phyloP scores from a whole-genome alignment of 2,329 filamentous ascomycete species.

The Fusarium azukiicola region DNA sequence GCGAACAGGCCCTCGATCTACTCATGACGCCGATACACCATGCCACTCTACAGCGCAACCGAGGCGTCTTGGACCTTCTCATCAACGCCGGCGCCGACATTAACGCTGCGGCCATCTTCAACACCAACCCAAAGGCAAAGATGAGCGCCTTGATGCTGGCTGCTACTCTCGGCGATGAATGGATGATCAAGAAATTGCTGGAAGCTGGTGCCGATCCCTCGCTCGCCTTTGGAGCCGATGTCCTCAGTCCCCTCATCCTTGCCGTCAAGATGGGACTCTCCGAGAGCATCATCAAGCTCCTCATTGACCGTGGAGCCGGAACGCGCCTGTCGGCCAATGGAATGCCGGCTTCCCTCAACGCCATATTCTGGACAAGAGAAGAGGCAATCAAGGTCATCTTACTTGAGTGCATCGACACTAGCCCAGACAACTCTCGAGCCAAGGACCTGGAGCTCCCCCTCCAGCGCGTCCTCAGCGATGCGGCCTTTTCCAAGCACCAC shows the following conservation, averaged over 20 bases:
- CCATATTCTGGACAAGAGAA: neutral
- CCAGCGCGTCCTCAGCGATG: neutral
- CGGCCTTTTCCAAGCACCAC: neutral
- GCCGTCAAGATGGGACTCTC: neutral
- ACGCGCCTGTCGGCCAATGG: neutral
- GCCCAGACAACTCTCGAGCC: neutral
- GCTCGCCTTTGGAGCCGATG: neutral
- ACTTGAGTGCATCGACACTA: neutral
- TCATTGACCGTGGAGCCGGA: neutral
- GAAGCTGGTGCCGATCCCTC: neutral
- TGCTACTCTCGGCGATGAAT: neutral
- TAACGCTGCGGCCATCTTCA: neutral
- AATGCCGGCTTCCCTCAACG: neutral
- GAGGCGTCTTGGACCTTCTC: neutral
- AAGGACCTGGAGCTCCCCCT: neutral
- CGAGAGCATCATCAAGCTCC: slow-evolving; percentile 1
- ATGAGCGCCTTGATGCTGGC: neutral
- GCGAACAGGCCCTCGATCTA: neutral
- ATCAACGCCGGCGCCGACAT: neutral
- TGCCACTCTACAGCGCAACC: slow-evolving; percentile 6
- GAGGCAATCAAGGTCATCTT: neutral
- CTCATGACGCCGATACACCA: neutral
- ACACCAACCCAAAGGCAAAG: neutral
- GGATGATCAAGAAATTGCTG: neutral
- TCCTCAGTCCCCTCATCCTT: neutral